Base-by-base conservation (phyloP, 371 early-diverging fungal species). In the Conidiobolus incongruus region DNA sequence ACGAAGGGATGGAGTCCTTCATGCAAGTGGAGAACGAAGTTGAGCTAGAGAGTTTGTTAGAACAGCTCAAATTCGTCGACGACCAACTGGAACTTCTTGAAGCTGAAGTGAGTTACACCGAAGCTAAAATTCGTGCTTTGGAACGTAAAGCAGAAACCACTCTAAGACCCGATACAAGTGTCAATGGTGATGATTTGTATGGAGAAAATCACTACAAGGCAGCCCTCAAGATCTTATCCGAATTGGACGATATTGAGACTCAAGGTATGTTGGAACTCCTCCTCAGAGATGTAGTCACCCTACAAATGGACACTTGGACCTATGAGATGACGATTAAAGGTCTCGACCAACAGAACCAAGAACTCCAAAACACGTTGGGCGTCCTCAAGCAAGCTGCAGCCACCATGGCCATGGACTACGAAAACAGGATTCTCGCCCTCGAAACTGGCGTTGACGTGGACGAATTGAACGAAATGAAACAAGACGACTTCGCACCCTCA, bases 211-310 rank as follows among this genome's bases (percentile, higher is more conserved):
- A 44, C 20, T 44, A 44, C 24, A 15, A 33, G 6, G 35, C 35
- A 26, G 44, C 44, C 2, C 24, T 44, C 21, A 44, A 44, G 26
- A 22, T 44, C 21, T 22, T 44, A n/a, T 23, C 31, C 16, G 44
- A 44, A 24, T 24, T 44, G 8, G 44, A 44, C n/a, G 17, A n/a
- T 24, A 23, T 22, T 36, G 44, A 44, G 24, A 44, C 16, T 16
- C 12, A 17, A 17, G 35, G 44, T 21, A 44, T 44, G 44, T 15
- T 44, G 2, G 44, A 44, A 24, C 16, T 44, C 2, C 6, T 44
- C 11, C 44, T 44, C 22, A 33, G 20, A 16, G 44, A 44, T 16
- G 13, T 44, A 15, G 44, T 44, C 2, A 20, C 36, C 2, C 19
- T 35, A 23, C 19, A 23, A 12, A 26, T 44, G 26, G 17, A 17